These are phyloP conservation scores for Aechmea fasciata DNA, from an alignment of 176 grass and related monocot genomes.

Conservation along the genomic window DNA sequence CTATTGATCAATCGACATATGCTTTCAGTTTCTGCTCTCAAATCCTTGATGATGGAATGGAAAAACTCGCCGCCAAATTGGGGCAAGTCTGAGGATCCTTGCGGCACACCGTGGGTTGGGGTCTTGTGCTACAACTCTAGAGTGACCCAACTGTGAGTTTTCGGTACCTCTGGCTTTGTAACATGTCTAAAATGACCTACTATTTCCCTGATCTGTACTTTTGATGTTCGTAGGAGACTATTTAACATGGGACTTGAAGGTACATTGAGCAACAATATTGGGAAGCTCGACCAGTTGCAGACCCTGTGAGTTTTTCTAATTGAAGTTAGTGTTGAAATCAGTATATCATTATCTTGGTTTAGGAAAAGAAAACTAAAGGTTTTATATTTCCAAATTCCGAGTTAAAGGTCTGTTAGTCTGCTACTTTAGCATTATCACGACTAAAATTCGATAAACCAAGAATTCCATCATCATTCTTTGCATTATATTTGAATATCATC, in stretches of 20 bases:
- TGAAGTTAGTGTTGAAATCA: not conserved
- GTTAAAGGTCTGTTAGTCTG: too few relatives aligned
- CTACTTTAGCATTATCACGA: too few relatives aligned
- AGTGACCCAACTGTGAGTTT: conserved; percentile 53
- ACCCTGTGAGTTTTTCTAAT: conserved; percentile 38
- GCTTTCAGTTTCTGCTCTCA: conserved; percentile 39
- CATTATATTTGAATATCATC: not conserved
- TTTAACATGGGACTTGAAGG: conserved; percentile 51
- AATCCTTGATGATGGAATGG: conserved; percentile 44
- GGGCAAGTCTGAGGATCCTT: conserved; percentile 50
- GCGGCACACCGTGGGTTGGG: conserved; percentile 45
- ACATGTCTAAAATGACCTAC: not conserved
- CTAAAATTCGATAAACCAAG: not conserved
- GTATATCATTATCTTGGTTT: not conserved
- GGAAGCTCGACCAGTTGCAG: conserved; percentile 37
- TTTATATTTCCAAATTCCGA: too few relatives aligned
- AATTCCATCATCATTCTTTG: too few relatives aligned
- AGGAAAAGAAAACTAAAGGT: too few relatives aligned
- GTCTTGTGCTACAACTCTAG: conserved; percentile 32
- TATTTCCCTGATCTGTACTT: conserved; percentile 1
- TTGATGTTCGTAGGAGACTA: conserved; percentile 29
- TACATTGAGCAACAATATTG: conserved; percentile 47
- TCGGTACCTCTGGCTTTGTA: not conserved
- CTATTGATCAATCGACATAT: not conserved
- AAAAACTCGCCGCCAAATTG: conserved; percentile 50